These are phyloP conservation scores for Arabidopsis lyrata DNA, from an alignment of 441 rosid species.

Conservation along the genomic window DNA sequence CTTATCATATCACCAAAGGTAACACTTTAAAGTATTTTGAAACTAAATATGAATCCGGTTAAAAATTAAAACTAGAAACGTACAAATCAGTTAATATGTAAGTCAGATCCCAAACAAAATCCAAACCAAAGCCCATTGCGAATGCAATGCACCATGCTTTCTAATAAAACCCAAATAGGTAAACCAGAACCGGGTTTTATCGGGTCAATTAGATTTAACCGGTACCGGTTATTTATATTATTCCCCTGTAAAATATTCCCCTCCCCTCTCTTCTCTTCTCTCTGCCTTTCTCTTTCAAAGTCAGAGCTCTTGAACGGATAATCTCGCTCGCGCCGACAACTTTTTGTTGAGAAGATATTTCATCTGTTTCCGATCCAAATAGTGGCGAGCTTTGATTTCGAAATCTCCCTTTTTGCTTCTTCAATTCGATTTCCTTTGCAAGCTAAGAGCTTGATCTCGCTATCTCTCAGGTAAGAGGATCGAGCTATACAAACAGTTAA, in stretches of 20 bases:
- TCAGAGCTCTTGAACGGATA: conserved; percentile 5
- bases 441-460: conserved; percentile 8
- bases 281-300: not conserved
- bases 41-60: too few relatives aligned
- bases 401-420: not conserved
- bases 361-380: not conserved
- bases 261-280: not conserved
- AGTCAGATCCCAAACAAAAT: too few relatives aligned
- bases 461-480: conserved; percentile 16
- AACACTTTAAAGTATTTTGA: too few relatives aligned
- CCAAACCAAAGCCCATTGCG: not conserved
- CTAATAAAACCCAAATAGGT: not conserved
- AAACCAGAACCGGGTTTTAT: not conserved
- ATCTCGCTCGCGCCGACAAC: conserved; percentile 11
- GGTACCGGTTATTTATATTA: not conserved
- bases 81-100: too few relatives aligned
- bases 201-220: not conserved
- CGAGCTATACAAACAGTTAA: not conserved
- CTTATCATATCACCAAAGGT: too few relatives aligned
- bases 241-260: not conserved
- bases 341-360: not conserved
- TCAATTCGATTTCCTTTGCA: not conserved
- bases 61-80: too few relatives aligned
- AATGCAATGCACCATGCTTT: not conserved
- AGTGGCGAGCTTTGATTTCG: not conserved